Percentiles rank a stretch among this genome's conserved stretches.
These are phyloP conservation scores for Spatholobus suberectus DNA, from an alignment of 306 rosid species.

Conservation along the genomic window DNA sequence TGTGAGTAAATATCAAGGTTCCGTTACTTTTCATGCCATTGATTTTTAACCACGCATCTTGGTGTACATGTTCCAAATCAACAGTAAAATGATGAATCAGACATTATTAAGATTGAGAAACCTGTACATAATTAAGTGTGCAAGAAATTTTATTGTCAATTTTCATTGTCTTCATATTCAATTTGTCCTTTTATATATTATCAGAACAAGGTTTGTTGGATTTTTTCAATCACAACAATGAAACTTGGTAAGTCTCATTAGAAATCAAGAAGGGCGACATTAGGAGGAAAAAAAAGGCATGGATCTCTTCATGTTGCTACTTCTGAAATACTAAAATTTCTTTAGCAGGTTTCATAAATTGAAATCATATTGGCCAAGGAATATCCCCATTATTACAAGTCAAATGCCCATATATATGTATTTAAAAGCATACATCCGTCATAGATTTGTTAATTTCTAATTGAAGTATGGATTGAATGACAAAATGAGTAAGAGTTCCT, in stretches of 20 bases:
- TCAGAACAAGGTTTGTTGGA: background rate
- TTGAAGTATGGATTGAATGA: background rate
- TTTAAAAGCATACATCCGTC: background rate
- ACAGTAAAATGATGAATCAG: background rate
- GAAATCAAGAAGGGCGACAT: background rate
- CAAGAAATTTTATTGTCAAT: background rate
- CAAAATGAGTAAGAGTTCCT: background rate
- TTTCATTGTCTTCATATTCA: constrained; percentile 1
- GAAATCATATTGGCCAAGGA: background rate
- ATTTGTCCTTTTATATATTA: background rate
- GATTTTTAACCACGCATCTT: background rate
- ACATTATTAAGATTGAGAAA: background rate
- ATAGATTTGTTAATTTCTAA: background rate
- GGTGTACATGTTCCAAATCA: background rate
- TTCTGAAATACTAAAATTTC: constrained; percentile 22
- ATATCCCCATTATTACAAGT: background rate
- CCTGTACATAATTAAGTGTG: background rate
- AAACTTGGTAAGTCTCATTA: background rate
- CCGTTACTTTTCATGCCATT: constrained; percentile 15
- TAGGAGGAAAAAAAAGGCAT: background rate
- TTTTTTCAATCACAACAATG: background rate
- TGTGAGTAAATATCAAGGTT: background rate
- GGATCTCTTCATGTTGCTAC: constrained; percentile 15
- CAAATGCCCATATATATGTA: background rate
- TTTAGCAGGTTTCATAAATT: constrained; percentile 4